Evolutionary conservation across 2,329 filamentous ascomycete genomes (phyloP).

Genomic region (Septoria linicola): DNA sequence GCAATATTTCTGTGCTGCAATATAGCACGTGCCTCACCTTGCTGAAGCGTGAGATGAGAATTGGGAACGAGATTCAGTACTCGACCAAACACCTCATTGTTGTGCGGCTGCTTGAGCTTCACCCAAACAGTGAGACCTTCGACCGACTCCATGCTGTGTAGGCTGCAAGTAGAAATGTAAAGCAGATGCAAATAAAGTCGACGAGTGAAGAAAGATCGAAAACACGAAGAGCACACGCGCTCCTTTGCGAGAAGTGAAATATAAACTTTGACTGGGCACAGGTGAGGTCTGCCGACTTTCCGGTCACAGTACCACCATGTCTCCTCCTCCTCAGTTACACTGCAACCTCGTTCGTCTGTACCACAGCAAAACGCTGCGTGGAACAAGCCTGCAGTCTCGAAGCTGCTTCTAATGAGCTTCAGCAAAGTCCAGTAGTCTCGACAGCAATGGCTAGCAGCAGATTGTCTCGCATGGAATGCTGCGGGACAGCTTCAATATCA

Average conservation of each 20-base stretch:
- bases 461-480: no score
- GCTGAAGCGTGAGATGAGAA: constrained; percentile 65
- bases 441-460: background rate
- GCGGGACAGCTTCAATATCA: background rate
- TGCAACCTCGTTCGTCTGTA: no score
- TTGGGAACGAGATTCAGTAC: constrained; percentile 67
- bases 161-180: constrained; percentile 3
- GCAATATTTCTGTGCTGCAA: constrained; percentile 17
- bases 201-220: no score
- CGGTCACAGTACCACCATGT: no score
- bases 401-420: background rate
- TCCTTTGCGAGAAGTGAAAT: no score
- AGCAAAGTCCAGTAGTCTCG: background rate
- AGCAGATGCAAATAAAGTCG: no score
- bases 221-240: no score
- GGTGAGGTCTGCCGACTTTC: no score
- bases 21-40: constrained; percentile 56
- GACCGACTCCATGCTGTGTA: constrained; percentile 16
- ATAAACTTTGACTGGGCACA: no score
- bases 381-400: background rate
- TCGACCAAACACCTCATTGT: constrained; percentile 65
- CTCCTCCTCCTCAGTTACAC: no score
- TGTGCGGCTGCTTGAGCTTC: constrained; percentile 62
- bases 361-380: no score
- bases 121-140: constrained; percentile 70